These are phyloP conservation scores for Pichia sp. DNA, from an alignment of 1,139 yeast species.

Conservation along the genomic window DNA sequence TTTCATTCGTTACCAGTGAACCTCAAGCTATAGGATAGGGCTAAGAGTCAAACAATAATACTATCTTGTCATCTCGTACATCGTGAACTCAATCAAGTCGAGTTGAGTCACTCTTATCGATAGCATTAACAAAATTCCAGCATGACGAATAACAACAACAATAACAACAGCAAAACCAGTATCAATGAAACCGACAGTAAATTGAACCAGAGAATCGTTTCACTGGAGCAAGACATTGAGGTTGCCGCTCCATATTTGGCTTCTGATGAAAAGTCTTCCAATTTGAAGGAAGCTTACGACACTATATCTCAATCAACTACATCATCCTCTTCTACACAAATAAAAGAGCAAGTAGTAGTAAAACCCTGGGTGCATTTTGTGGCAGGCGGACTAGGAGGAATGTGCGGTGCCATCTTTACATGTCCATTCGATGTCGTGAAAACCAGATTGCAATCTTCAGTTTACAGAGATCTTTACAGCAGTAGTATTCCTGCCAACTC, in stretches of 20 bases:
- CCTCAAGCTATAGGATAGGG: background rate
- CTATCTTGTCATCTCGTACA: background rate
- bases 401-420: slow-evolving; percentile 93
- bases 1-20: background rate
- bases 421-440: slow-evolving; percentile 96
- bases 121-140: background rate
- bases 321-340: background rate
- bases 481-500: slow-evolving; percentile 8
- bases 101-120: background rate
- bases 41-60: background rate
- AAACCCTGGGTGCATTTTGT: slow-evolving; percentile 94
- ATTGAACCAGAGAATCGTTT: slow-evolving; percentile 34
- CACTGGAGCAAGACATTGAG: slow-evolving; percentile 47
- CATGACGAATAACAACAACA: slow-evolving; percentile 3
- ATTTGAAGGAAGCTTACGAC: slow-evolving; percentile 32
- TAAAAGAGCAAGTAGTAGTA: slow-evolving; percentile 32
- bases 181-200: slow-evolving; percentile 1
- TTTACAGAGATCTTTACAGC: slow-evolving; percentile 34
- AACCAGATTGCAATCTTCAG: slow-evolving; percentile 90
- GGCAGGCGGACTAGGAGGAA: slow-evolving; percentile 99
- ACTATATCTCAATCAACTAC: background rate
- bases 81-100: background rate
- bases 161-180: slow-evolving; percentile 1
- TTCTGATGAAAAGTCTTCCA: slow-evolving; percentile 63
- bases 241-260: slow-evolving; percentile 57